phyloP scores from a whole-genome alignment of 2,329 filamentous ascomycete genomes.

The Delphinella strobiligena region DNA sequence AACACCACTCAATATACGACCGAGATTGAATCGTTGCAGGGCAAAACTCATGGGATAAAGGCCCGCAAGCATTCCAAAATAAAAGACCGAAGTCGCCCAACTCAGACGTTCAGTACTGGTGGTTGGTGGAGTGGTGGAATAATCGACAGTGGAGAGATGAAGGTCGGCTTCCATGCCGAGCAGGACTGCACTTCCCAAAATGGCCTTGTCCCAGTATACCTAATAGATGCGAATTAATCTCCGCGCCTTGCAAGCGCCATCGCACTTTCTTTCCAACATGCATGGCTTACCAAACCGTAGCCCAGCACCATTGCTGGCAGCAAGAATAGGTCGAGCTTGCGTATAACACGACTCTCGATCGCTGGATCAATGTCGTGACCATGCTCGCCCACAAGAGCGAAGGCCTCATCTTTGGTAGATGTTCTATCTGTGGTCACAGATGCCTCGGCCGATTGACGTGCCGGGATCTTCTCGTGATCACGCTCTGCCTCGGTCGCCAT shows the following conservation, averaged over 20 bases:
- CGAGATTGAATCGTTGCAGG: conserved; percentile 54
- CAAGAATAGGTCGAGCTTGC: conserved; percentile 55
- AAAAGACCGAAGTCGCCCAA: conserved; percentile 71
- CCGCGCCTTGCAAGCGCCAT: conserved; percentile 20
- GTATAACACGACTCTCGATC: conserved; percentile 44
- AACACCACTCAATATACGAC: conserved; percentile 50
- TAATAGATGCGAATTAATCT: not conserved
- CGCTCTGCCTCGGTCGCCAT: not conserved
- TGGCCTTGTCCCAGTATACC: conserved; percentile 50
- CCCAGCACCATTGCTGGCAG: conserved; percentile 55
- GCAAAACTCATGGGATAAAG: conserved; percentile 62
- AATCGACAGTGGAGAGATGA: conserved; percentile 41
- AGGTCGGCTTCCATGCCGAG: conserved; percentile 68
- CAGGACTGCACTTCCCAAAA: conserved; percentile 58
- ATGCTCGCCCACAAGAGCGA: conserved; percentile 48
- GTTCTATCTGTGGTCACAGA: conserved; percentile 1
- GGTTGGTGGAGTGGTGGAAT: conserved; percentile 40
- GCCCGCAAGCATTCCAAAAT: conserved; percentile 66
- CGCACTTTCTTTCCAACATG: too few species aligned
- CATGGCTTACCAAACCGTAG: conserved; percentile 54
- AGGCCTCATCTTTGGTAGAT: conserved; percentile 41
- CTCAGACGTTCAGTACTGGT: conserved; percentile 56
- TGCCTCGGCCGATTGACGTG: not conserved
- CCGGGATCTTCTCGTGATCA: not conserved
- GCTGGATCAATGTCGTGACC: conserved; percentile 42